Evolutionary conservation across 176 grass and related monocot species (phyloP), one percentile per base, ranked within the genome.

Genomic region (Aegilops longissima): DNA sequence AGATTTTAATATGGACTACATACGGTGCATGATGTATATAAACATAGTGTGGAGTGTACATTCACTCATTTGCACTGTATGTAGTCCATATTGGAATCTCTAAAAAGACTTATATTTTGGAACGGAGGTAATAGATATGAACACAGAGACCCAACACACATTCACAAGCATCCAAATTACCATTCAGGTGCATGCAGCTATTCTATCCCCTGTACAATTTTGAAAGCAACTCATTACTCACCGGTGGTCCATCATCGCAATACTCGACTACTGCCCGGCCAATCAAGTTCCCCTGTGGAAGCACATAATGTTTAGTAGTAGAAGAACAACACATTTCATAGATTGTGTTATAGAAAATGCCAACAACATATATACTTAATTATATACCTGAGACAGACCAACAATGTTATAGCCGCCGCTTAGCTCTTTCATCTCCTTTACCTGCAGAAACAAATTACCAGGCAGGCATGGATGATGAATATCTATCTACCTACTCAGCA

Each of bases 251-350:
- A 58, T 63, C 91, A 21, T 95, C 91, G 83, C 93, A 98, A 79
- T 89, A 95, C 74, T 98, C 91, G 85, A 98, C 47, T 23, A 95
- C 90, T 77, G 93, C 96, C 80, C 93, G 93, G 64, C 88, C 96
- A 92, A 98, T 95, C 84, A 98, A 85, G 73, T 93, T 98, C 65
- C 96, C 96, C 96, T 98, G 75, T 24, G 45, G 27, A 83, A 87
- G 14, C 27, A 85, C 49, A 86, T 11, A 79, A 45, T 13, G 47
- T 51, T 73, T 79, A 78, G 59, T 79, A 78, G 59, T 47, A 76
- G 47, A 88, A 51, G 59, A 80, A 6, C 8, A 13, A 25, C 21
- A 80, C 0, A 61, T 51, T 51, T 51, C 47, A 51, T 51, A 51
- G 47, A 51, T 51, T 51, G 12, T 4, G 47, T 51, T 16, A 51